A percentile compares a stretch with the other conserved stretches of the same genome.
phyloP scores from a whole-genome alignment of 2,329 filamentous ascomycete species.

The Scleromitrula shiraiana region DNA sequence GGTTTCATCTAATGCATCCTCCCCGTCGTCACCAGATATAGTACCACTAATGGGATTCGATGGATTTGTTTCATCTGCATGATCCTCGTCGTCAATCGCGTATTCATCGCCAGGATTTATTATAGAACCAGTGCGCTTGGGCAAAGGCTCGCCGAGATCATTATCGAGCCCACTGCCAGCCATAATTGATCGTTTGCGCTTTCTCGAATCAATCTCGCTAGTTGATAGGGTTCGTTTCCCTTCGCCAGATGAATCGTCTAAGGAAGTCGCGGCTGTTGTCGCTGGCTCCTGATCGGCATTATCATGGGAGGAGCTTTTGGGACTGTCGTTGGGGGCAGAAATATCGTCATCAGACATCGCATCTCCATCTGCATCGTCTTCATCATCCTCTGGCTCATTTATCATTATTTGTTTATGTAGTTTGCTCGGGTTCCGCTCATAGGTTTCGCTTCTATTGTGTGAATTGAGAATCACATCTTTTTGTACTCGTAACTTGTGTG shows the following conservation, averaged over 20 bases:
- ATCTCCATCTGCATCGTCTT: slow-evolving; percentile 34
- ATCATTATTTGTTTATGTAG: slow-evolving; percentile 51
- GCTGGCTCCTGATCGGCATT: slow-evolving; percentile 26
- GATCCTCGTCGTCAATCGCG: slow-evolving; percentile 37
- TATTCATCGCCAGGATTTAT: slow-evolving; percentile 35
- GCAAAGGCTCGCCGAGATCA: slow-evolving; percentile 30
- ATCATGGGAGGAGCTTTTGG: slow-evolving; percentile 34
- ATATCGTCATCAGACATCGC: slow-evolving; percentile 30
- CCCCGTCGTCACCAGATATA: slow-evolving; percentile 32
- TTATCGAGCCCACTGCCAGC: slow-evolving; percentile 27
- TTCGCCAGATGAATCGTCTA: slow-evolving; percentile 24
- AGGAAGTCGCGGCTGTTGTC: slow-evolving; percentile 31
- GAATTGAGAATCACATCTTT: slow-evolving; percentile 52
- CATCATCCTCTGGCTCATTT: slow-evolving; percentile 36
- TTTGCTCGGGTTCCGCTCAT: slow-evolving; percentile 70
- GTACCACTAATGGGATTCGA: slow-evolving; percentile 28
- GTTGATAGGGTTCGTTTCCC: slow-evolving; percentile 19
- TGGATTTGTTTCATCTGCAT: slow-evolving; percentile 34
- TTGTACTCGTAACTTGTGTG: slow-evolving; percentile 53
- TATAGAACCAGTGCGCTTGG: slow-evolving; percentile 47
- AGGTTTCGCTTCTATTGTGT: slow-evolving; percentile 44
- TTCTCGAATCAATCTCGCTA: slow-evolving; percentile 27
- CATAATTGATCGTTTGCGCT: slow-evolving; percentile 32
- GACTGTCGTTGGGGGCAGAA: slow-evolving; percentile 29
- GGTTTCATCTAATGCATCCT: slow-evolving; percentile 41